A percentile compares a stretch with the other conserved stretches of the same genome.
These are phyloP conservation scores for Oleoguttula mirabilis DNA, from an alignment of 495 filamentous ascomycete genomes.

Conservation along the genomic window DNA sequence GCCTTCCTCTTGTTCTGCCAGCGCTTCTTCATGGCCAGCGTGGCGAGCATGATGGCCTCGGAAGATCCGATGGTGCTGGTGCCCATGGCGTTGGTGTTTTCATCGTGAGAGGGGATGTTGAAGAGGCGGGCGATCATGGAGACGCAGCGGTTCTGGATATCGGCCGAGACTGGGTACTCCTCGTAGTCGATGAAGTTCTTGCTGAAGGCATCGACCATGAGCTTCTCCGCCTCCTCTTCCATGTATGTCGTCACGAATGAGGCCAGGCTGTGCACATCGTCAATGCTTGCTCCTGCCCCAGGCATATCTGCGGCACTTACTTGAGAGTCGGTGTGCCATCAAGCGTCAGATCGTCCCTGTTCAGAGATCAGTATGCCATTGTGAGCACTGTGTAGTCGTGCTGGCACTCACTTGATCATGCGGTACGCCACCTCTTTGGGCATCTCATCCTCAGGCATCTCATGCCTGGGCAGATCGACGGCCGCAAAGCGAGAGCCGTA, in stretches of 20 bases:
- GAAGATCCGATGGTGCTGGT: conserved; percentile 78
- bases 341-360: conserved; percentile 64
- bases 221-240: conserved; percentile 79
- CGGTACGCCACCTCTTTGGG: conserved; percentile 81
- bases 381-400: not conserved
- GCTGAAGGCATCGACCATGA: conserved; percentile 76
- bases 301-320: no score
- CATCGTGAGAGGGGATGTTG: conserved; percentile 48
- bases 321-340: conserved; percentile 86
- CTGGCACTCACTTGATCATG: conserved; percentile 57
- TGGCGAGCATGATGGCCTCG: conserved; percentile 82
- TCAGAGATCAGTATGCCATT: not conserved
- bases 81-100: conserved; percentile 52
- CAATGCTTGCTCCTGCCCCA: no score
- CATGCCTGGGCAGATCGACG: conserved; percentile 60
- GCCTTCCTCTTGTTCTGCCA: conserved; percentile 78
- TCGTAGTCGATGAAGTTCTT: conserved; percentile 84
- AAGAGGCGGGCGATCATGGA: conserved; percentile 44
- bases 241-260: conserved; percentile 83
- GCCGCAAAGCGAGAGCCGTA: conserved; percentile 76
- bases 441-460: conserved; percentile 88
- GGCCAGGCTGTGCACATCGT: conserved; percentile 45
- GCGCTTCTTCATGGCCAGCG: conserved; percentile 87
- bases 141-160: conserved; percentile 45
- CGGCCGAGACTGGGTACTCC: conserved; percentile 77